Evolutionary conservation across 1,139 yeast species (phyloP).

Genomic region (Suhomyces taliae): DNA sequence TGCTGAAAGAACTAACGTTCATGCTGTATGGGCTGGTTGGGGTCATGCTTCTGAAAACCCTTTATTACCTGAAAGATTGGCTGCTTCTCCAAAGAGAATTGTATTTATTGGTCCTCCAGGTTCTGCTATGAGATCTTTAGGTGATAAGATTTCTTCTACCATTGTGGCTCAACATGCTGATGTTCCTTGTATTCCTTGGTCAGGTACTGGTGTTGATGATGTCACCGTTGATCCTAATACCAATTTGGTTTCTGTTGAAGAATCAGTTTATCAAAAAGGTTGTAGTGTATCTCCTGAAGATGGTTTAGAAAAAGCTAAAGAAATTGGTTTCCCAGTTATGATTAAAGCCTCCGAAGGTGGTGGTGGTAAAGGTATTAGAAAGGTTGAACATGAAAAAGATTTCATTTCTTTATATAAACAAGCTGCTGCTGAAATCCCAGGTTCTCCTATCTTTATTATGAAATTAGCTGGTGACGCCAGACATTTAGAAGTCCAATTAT

Average conservation of each 20-base stretch:
- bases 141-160: conserved; percentile 96
- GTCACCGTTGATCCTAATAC: conserved; percentile 67
- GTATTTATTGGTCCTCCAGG: conserved; percentile 98
- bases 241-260: conserved; percentile 85
- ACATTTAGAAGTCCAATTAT: conserved; percentile 90
- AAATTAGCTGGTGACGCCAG: conserved; percentile 92
- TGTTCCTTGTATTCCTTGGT: conserved; percentile 99
- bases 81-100: conserved; percentile 84
- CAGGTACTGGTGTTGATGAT: conserved; percentile 92
- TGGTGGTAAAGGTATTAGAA: conserved; percentile 98
- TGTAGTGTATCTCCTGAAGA: conserved; percentile 86
- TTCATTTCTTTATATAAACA: conserved; percentile 73
- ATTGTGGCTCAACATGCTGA: conserved; percentile 98
- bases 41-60: conserved; percentile 99
- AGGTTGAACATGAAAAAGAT: conserved; percentile 76
- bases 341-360: conserved; percentile 98
- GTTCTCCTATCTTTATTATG: conserved; percentile 95
- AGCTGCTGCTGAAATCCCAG: conserved; percentile 94
- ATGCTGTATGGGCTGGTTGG: conserved; percentile 99
- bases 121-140: conserved; percentile 97
- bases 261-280: conserved; percentile 79
- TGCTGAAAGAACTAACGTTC: conserved; percentile 94
- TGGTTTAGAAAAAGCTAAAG: conserved; percentile 77
- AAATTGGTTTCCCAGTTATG: conserved; percentile 96
- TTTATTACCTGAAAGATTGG: conserved; percentile 84